phyloP scores from a whole-genome alignment of 2,329 filamentous ascomycete genomes.

The Talaromyces piceae region DNA sequence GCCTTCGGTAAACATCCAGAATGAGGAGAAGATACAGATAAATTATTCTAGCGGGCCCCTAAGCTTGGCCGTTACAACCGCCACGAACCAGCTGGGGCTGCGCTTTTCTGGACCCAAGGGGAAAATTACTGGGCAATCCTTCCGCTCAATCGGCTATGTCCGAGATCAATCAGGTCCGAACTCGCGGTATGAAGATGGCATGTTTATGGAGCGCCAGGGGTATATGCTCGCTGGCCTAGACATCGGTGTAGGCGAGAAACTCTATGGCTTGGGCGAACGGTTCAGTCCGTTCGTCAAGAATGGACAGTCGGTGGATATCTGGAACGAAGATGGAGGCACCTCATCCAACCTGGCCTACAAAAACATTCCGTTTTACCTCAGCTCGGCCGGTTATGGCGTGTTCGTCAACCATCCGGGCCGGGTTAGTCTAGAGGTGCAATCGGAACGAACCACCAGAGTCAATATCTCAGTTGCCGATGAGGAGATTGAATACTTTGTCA shows the following conservation, averaged over 20 bases:
- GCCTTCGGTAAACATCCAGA: conserved; percentile 21
- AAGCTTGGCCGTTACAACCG: conserved; percentile 25
- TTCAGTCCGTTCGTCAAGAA: conserved; percentile 72
- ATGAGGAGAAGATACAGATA: conserved; percentile 20
- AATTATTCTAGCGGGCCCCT: conserved; percentile 27
- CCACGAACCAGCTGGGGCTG: conserved; percentile 27
- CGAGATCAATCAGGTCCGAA: conserved; percentile 25
- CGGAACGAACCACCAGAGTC: conserved; percentile 61
- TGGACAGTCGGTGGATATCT: conserved; percentile 60
- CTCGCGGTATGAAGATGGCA: conserved; percentile 25
- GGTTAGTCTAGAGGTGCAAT: conserved; percentile 66
- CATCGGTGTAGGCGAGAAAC: conserved; percentile 49
- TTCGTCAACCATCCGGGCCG: conserved; percentile 65
- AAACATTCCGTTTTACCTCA: conserved; percentile 35
- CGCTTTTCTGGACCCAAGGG: conserved; percentile 17
- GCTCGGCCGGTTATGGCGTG: conserved; percentile 64
- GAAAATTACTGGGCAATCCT: conserved; percentile 31
- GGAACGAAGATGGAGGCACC: conserved; percentile 48
- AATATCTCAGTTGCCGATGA: conserved; percentile 64
- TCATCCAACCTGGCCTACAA: conserved; percentile 34
- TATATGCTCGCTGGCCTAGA: conserved; percentile 34
- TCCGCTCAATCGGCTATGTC: conserved; percentile 32
- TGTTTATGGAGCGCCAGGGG: conserved; percentile 31
- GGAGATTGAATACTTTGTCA: conserved; percentile 65
- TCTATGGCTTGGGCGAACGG: conserved; percentile 67